Percentiles rank a stretch among this genome's conserved stretches.
phyloP scores from a whole-genome alignment of 805 yeast species.

The Myxozyma geophila region DNA sequence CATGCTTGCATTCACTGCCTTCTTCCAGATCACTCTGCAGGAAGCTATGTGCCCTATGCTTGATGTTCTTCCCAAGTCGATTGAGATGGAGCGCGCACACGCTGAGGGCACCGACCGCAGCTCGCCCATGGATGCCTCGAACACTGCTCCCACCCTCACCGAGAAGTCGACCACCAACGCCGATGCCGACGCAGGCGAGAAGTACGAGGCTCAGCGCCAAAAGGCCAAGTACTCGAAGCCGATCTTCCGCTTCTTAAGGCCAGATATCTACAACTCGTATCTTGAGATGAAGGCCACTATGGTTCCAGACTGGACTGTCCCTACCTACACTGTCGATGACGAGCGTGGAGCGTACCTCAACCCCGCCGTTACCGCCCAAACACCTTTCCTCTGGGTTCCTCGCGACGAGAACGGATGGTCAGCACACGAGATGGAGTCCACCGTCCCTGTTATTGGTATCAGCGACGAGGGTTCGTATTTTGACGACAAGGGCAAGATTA shows the following conservation, averaged over 20 bases:
- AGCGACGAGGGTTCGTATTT: conserved; percentile 71
- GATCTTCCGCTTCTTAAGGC: conserved; percentile 35
- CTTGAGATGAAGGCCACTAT: conserved; percentile 25
- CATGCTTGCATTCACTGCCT: conserved; percentile 64
- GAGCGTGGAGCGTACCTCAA: conserved; percentile 72
- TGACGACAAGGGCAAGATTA: conserved; percentile 53
- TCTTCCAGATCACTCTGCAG: conserved; percentile 68
- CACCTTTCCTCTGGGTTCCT: conserved; percentile 93
- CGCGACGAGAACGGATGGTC: conserved; percentile 85
- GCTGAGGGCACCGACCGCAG: conserved; percentile 17
- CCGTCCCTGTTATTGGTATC: conserved; percentile 61
- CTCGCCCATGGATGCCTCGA: conserved; percentile 20
- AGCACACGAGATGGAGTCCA: conserved; percentile 57
- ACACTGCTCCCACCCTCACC: conserved; percentile 22
- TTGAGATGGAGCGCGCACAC: conserved; percentile 37
- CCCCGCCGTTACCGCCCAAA: conserved; percentile 70
- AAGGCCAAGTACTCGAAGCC: conserved; percentile 19
- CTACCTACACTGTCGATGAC: conserved; percentile 45
- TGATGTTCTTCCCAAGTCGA: conserved; percentile 45
- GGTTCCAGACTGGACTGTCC: conserved; percentile 42
- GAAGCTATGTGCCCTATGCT: conserved; percentile 68
- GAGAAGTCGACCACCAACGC: conserved; percentile 19
- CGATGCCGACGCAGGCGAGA: conserved; percentile 21
- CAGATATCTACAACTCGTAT: conserved; percentile 36
- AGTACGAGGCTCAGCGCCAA: conserved; percentile 8